These are phyloP conservation scores for Infundibulicybe gibba DNA, from an alignment of 768 basidiomycete species.

Conservation along the genomic window DNA sequence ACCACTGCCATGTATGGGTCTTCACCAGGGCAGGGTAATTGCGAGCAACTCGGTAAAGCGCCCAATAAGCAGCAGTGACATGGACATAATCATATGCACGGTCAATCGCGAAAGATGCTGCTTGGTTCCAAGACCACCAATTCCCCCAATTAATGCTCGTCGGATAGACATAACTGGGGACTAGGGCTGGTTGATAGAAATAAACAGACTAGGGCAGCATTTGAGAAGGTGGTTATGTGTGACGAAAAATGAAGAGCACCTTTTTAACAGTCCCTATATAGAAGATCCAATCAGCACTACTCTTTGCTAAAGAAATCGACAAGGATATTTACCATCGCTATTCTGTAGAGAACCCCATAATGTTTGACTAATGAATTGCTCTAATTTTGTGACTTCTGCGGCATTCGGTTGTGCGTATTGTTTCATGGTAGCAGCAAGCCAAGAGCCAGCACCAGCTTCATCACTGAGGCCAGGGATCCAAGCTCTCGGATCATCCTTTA, in stretches of 20 bases:
- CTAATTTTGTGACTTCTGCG: conserved; percentile 49
- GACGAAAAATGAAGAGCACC: conserved; percentile 19
- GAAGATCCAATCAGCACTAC: neutral
- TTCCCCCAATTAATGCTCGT: conserved; percentile 44
- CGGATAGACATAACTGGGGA: conserved; percentile 46
- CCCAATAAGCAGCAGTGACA: conserved; percentile 49
- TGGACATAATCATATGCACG: conserved; percentile 54
- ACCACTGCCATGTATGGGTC: conserved; percentile 52
- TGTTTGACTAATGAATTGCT: conserved; percentile 42
- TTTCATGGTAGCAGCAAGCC: conserved; percentile 55
- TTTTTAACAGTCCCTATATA: conserved; percentile 50
- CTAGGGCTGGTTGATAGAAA: conserved; percentile 44
- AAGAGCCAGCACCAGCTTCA: conserved; percentile 58
- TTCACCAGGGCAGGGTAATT: conserved; percentile 50
- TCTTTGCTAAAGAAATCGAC: neutral
- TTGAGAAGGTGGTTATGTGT: neutral
- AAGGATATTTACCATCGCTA: conserved; percentile 29
- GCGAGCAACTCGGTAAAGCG: conserved; percentile 52
- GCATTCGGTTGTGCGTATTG: conserved; percentile 52
- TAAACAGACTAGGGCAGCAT: conserved; percentile 35
- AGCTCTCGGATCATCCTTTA: conserved; percentile 47
- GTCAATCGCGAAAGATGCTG: conserved; percentile 40
- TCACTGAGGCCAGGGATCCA: conserved; percentile 62
- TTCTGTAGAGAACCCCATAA: conserved; percentile 52
- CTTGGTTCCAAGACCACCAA: conserved; percentile 58